Evolutionary conservation across 2,329 filamentous ascomycete genomes (phyloP).

Genomic region (Penicillium concentricum): DNA sequence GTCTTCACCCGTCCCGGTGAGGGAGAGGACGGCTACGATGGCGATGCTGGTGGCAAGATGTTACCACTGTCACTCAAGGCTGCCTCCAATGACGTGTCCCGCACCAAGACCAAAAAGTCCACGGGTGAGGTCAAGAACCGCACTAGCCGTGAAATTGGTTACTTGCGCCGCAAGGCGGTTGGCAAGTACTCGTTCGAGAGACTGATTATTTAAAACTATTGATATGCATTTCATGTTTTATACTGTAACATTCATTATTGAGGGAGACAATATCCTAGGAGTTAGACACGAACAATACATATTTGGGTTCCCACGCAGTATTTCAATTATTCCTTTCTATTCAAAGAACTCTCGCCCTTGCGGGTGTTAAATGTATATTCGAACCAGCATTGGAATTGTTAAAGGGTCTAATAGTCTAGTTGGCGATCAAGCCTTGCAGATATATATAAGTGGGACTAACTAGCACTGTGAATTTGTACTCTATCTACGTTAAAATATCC

Average conservation of each 20-base stretch:
- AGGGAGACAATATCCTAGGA: conserved; percentile 21
- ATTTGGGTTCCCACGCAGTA: background rate
- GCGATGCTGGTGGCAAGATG: conserved; percentile 43
- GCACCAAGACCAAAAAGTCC: conserved; percentile 56
- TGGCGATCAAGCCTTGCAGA: conserved; percentile 3
- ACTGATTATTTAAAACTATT: conserved; percentile 58
- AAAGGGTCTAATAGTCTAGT: background rate
- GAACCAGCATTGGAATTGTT: too few relatives aligned
- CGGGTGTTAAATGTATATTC: background rate
- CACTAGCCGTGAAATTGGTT: conserved; percentile 70
- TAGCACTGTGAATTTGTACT: background rate
- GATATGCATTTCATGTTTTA: conserved; percentile 25
- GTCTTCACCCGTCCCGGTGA: conserved; percentile 29
- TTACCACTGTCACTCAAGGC: conserved; percentile 73
- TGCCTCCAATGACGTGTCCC: conserved; percentile 44
- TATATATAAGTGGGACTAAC: conserved; percentile 6
- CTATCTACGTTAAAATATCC: background rate
- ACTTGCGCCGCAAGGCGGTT: conserved; percentile 74
- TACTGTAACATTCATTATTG: conserved; percentile 19
- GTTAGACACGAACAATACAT: conserved; percentile 15
- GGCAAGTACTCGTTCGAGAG: conserved; percentile 81
- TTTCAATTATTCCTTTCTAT: background rate
- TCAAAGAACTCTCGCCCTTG: background rate
- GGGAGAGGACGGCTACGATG: conserved; percentile 31
- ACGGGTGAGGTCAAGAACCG: conserved; percentile 69